Evolutionary conservation across 306 rosid species (phyloP).

Genomic region (Ammopiptanthus mongolicus): DNA sequence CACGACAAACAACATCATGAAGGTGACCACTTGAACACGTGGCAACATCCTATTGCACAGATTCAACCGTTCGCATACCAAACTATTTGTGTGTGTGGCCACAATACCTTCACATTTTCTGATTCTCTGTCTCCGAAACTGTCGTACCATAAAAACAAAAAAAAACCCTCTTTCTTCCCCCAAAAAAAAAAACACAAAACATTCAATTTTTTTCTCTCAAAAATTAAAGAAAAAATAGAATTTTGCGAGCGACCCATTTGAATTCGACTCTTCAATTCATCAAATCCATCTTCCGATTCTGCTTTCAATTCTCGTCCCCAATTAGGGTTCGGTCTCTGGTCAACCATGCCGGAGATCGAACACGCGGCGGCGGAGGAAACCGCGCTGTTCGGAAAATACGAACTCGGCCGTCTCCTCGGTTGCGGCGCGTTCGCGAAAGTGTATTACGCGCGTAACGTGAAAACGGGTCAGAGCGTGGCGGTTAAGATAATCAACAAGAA

Average conservation of each 20-base stretch:
- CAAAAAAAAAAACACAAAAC: too few species aligned
- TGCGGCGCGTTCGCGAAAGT: conserved; percentile 55
- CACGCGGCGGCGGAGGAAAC: background rate
- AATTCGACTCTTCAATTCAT: background rate
- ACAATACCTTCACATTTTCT: too few species aligned
- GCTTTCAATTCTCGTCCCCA: background rate
- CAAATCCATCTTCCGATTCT: background rate
- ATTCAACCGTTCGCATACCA: too few species aligned
- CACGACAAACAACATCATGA: too few species aligned
- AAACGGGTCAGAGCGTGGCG: conserved; percentile 43
- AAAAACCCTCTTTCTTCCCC: too few species aligned
- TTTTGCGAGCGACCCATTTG: background rate
- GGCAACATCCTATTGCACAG: too few species aligned
- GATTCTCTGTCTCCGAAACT: too few species aligned
- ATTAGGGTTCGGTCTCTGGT: conserved; percentile 39
- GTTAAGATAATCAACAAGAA: conserved; percentile 43
- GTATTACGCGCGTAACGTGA: conserved; percentile 32
- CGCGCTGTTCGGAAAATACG: conserved; percentile 45
- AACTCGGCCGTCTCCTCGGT: conserved; percentile 36
- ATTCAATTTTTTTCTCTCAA: too few species aligned
- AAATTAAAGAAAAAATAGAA: background rate
- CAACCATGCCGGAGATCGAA: conserved; percentile 48
- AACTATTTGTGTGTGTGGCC: too few species aligned
- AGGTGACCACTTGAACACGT: too few species aligned
- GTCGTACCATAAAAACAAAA: too few species aligned